Evolutionary conservation across 202 grass and related monocot species (phyloP), one percentile per base, ranked within the genome.

Genomic region (Cymbopogon flexuosus): DNA sequence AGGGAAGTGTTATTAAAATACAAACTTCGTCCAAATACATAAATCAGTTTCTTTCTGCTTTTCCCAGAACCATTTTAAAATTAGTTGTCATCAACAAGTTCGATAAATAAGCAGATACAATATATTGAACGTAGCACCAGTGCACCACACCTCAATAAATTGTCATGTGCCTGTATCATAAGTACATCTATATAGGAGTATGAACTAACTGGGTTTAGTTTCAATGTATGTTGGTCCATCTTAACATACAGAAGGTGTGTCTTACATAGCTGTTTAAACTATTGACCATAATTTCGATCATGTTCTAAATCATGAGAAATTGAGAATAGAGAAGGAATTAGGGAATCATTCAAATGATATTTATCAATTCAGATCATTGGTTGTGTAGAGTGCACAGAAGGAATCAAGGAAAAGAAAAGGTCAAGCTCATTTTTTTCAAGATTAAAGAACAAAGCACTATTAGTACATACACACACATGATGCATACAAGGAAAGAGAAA

Each of bases 311-410:
- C n/a, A n/a, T n/a, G n/a, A n/a, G n/a, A n/a, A 80, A 23, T 37
- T 47, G 33, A 27, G 73, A 72, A 7, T 62, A 51, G n/a, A 61
- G 74, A 61, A 30, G 41, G 21, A 29, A 27, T 22, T 1, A 23
- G 2, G 21, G 41, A 8, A 70, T 51, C 6, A 78, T 23, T 60
- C 31, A 65, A 51, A 37, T 39, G 3, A 42, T 72, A 46, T 40
- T 57, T 27, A 72, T 5, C 4, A 65, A 37, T 43, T 56, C 6
- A 52, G 58, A 37, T 19, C 8, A 22, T 58, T 73, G 36, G 40
- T 72, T 60, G 21, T 72, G 57, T 62, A 73, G 10, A 64, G 41
- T 42, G 37, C 31, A 85, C 8, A 67, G 8, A n/a, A n/a, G n/a
- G n/a, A n/a, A n/a, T n/a, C n/a, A 31, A 52, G 10, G 18, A 37